Conservation (phyloP, 2,329 filamentous ascomycete species). For the Scedosporium boydii region DNA sequence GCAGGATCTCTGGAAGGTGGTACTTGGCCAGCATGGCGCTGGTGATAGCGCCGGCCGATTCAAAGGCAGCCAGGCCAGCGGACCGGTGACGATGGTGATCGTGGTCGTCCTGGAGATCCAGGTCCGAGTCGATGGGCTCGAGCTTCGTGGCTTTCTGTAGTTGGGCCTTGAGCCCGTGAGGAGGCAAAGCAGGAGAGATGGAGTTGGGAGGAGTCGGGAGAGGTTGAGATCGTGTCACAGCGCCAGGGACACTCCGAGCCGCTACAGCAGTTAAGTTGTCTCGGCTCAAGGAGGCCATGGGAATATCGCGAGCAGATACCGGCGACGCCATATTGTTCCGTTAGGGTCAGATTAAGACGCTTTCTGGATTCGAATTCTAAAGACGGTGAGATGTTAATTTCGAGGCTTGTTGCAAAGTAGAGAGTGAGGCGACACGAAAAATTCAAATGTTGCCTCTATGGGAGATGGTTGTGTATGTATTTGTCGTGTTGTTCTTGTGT, state of each 20-base stretch:
- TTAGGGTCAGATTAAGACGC: slow-evolving; percentile 6
- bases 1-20: slow-evolving; percentile 81
- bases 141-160: slow-evolving; percentile 45
- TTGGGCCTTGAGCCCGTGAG: slow-evolving; percentile 67
- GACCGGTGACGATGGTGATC: slow-evolving; percentile 7
- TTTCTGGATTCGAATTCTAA: slow-evolving; percentile 2
- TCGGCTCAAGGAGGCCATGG: slow-evolving; percentile 50
- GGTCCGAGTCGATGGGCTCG: slow-evolving; percentile 70
- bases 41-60: slow-evolving; percentile 76
- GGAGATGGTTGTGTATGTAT: background rate
- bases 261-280: slow-evolving; percentile 67
- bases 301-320: slow-evolving; percentile 60
- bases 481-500: too few relatives aligned
- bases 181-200: slow-evolving; percentile 78
- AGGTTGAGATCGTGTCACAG: slow-evolving; percentile 50
- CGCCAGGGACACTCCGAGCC: slow-evolving; percentile 52
- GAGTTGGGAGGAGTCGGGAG: slow-evolving; percentile 92
- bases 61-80: slow-evolving; percentile 42
- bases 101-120: slow-evolving; percentile 65
- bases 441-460: background rate
- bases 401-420: background rate
- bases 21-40: slow-evolving; percentile 77
- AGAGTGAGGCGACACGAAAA: background rate
- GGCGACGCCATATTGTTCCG: slow-evolving; percentile 50
- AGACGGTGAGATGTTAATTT: background rate